Evolutionary conservation across 345 rosid genomes (phyloP), one percentile per base, ranked within the genome.

Genomic region (Ricinus communis): DNA sequence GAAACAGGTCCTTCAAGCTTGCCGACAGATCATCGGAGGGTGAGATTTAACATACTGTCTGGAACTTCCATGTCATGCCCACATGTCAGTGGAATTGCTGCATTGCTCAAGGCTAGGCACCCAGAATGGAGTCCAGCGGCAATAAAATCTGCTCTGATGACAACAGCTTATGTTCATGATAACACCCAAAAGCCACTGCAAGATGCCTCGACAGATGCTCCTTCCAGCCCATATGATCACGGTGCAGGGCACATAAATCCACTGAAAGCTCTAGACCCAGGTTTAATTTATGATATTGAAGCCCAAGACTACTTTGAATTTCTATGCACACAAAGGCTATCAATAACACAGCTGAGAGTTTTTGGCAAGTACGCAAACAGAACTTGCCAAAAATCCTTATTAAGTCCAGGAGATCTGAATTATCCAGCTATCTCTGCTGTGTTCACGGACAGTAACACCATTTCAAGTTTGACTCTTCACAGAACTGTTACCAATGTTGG

Each of bases 1-100:
- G 87, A 81, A 27, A 66, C 71, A 40, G 93, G 91, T 0, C 97
- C 97, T 24, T 91, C 98, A 66, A 87, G 90, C 75, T 86, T 93
- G 41, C 74, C 89, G 16, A 83, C 93, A 0, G 98, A 93, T 76
- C 74, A 2, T 38, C 81, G 97, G 50, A 80, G 89, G 31, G 90
- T 86, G 40, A 84, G 83, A 65, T 93, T 93, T 87, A 93, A 91
- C 47, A 88, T 93, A 38, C 76, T 91, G 30, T 93, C 98, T 0
- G 98, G 96, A 57, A 93, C 98, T 72, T 93, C 98, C 22, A 91
- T 93, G 97, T 90, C 98, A 1, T 93, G 98, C 70, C 97, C 98
- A 25, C 98, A 93, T 72, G 97, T 93, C 59, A 91, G 98, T 43
- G 98, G 98, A 24, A 76, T 91, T 1, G 98, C 96, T 1, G 98